Evolutionary conservation across 805 yeast species (phyloP).

Genomic region (Henningerozyma blattae): DNA sequence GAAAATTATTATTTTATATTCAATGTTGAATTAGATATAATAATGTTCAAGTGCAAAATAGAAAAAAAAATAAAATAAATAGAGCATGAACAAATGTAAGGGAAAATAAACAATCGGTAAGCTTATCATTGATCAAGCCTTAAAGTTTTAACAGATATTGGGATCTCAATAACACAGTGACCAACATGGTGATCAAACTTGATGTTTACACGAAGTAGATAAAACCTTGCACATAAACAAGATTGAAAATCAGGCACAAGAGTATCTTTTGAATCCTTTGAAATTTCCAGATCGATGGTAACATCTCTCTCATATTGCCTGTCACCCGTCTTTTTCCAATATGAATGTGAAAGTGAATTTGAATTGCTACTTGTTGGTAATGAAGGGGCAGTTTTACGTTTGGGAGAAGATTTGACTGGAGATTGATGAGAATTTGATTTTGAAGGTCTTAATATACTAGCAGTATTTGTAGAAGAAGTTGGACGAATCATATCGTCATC

Average conservation of each 20-base stretch:
- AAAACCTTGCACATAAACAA: conserved; percentile 35
- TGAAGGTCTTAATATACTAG: not conserved
- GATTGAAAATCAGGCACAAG: conserved; percentile 36
- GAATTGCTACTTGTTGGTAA: not conserved
- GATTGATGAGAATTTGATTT: not conserved
- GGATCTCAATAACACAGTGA: conserved; percentile 6
- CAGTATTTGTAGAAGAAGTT: not conserved
- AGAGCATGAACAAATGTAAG: too few species aligned
- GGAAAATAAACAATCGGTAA: too few species aligned
- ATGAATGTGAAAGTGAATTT: not conserved
- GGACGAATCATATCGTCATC: not conserved
- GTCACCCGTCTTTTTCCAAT: not conserved
- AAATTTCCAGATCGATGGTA: conserved; percentile 7
- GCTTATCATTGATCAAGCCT: not conserved
- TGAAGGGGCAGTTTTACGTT: not conserved
- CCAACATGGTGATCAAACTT: conserved; percentile 17
- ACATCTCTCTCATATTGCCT: conserved; percentile 1
- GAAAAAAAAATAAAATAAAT: too few species aligned
- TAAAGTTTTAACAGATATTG: conserved; percentile 8
- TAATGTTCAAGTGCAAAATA: too few species aligned
- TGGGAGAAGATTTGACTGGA: not conserved
- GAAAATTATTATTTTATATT: too few species aligned
- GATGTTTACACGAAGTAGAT: conserved; percentile 31
- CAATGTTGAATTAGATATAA: too few species aligned
- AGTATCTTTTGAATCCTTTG: conserved; percentile 27